phyloP scores from a whole-genome alignment of 352 stramenopile genomes.

The Pythium oligandrum region DNA sequence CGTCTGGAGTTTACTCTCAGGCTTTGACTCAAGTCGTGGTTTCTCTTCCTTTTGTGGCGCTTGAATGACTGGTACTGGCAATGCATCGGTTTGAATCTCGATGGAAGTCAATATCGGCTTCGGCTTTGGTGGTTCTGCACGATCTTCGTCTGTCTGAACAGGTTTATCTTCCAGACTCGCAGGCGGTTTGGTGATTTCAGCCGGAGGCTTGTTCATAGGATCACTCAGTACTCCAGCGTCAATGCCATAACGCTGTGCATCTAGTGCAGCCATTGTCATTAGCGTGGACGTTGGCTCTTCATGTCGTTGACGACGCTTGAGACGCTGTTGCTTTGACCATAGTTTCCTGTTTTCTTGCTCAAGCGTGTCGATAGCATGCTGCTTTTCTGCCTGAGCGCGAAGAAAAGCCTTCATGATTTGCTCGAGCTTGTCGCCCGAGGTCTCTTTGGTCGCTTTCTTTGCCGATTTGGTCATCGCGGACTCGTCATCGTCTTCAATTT shows the following conservation, averaged over 20 bases:
- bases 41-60: too few species aligned
- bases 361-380: conserved; percentile 53
- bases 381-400: conserved; percentile 47
- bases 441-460: not conserved
- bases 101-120: conserved; percentile 4
- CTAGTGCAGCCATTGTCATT: conserved; percentile 51
- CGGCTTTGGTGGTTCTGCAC: conserved; percentile 9
- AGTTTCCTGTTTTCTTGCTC: conserved; percentile 61
- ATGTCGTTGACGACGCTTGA: conserved; percentile 25
- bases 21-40: too few species aligned
- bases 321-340: conserved; percentile 35
- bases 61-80: not conserved
- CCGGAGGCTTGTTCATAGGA: not conserved
- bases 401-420: conserved; percentile 63
- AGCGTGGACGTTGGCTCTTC: conserved; percentile 21
- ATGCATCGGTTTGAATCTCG: conserved; percentile 26
- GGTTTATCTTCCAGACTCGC: conserved; percentile 38
- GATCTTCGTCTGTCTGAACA: conserved; percentile 54
- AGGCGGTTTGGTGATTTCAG: not conserved
- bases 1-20: too few species aligned
- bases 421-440: conserved; percentile 37
- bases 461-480: conserved; percentile 3
- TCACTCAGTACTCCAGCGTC: conserved; percentile 28
- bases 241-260: conserved; percentile 58
- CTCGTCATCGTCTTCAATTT: conserved; percentile 39